Base-by-base conservation (phyloP, 1,284 basidiomycete genomes). In the Leccinum subrobustum region DNA sequence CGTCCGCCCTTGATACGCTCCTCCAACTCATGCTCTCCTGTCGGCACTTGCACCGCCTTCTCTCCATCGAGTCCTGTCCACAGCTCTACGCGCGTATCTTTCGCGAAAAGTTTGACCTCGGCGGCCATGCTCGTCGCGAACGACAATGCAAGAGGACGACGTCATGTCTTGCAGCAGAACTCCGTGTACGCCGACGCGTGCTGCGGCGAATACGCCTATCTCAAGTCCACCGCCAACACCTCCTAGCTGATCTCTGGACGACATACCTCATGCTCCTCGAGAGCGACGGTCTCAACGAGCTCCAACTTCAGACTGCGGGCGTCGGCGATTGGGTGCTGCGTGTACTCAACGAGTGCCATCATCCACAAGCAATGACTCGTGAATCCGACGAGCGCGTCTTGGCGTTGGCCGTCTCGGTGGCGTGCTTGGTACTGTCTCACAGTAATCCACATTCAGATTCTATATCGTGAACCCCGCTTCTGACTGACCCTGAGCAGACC, bases 1-100 rank as follows among this genome's bases (percentile, higher is more conserved):
- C 76, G 12, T 73, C 73, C 0, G 62, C 77, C 23, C 80, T 77
- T n/a, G 70, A 65, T 51, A 66, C 73, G 59, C 68, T 87, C 63
- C 67, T 77, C n/a, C 69, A 72, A 11, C 75, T 87, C 39, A 67
- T 79, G 42, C 70, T 78, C 56, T 78, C 80, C 6, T 80, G 72
- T 58, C 79, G 78, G 1, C 68, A 73, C 0, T 67, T 88, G 12
- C 73, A 84, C 57, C 68, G 72, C 27, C 70, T 77, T 4, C 77
- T 90, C 12, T 76, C 75, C 60, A 56, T 78, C 57, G 63, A 67
- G 9, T 64, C 73, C 20, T 84, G 82, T 55, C 83, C 87, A 0
- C 78, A 84, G 54, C 77, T 91, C 39, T 91, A 89, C 68, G 85
- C 87, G 7, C 71, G 76, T 58, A 77, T 90, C 5, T 91, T 87